These are phyloP conservation scores for Claviceps digitariae DNA, from an alignment of 2,329 filamentous ascomycete genomes.

Conservation along the genomic window DNA sequence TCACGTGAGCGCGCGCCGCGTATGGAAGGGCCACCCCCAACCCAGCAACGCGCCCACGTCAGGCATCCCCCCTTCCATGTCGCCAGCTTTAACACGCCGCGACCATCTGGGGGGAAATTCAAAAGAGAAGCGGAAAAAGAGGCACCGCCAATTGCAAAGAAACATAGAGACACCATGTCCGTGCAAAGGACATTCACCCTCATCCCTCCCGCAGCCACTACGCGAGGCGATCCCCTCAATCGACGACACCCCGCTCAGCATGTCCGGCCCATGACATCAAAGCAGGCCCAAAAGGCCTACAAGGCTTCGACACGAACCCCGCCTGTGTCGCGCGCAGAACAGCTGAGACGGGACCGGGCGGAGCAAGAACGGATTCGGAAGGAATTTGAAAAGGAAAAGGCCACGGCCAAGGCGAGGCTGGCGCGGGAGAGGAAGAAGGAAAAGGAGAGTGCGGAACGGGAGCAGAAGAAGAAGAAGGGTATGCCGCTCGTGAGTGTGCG, in stretches of 20 bases:
- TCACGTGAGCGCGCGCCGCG: not conserved
- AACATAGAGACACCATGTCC: constrained; percentile 18
- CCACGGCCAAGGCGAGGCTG: constrained; percentile 32
- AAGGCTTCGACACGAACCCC: constrained; percentile 20
- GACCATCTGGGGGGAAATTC: not conserved
- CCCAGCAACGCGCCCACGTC: not conserved
- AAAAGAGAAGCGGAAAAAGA: not conserved
- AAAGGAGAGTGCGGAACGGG: constrained; percentile 34
- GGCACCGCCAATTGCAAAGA: not conserved
- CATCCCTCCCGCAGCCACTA: constrained; percentile 20
- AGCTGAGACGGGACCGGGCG: constrained; percentile 23
- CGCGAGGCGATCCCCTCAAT: not conserved
- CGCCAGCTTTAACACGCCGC: not conserved
- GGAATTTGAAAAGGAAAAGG: constrained; percentile 36
- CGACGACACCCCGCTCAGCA: not conserved
- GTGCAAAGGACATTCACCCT: constrained; percentile 31
- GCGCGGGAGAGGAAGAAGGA: constrained; percentile 42
- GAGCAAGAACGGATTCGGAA: constrained; percentile 42
- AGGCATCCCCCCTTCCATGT: not conserved
- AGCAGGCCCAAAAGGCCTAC: constrained; percentile 27
- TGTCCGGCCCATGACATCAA: constrained; percentile 25
- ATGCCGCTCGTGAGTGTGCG: constrained; percentile 39
- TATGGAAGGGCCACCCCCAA: not conserved
- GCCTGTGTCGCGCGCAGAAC: constrained; percentile 27
- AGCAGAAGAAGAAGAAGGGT: constrained; percentile 37